Conservation (phyloP, 305 asterid species). For the Fraxinus albicans region DNA sequence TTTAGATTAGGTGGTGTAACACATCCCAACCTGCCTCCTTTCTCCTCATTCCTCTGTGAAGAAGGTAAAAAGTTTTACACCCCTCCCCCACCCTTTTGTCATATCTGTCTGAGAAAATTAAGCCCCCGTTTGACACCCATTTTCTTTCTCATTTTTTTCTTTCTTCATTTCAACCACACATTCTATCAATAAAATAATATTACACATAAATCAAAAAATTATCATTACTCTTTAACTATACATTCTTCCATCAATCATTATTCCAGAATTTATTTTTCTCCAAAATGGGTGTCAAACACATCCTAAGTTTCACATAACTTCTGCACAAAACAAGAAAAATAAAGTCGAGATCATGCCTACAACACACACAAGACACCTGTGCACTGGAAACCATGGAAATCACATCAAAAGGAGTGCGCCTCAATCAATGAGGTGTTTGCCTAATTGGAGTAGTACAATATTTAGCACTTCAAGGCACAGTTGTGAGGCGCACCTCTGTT, state of each 20-base stretch:
- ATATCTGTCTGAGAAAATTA: background rate
- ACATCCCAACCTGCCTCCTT: background rate
- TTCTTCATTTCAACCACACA: no score
- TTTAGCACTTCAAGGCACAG: background rate
- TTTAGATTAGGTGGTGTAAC: background rate
- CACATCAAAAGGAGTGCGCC: background rate
- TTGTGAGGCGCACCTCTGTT: background rate
- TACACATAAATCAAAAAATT: no score
- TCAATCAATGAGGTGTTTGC: background rate
- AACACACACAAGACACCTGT: background rate
- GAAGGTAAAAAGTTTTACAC: background rate
- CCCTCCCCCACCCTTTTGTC: background rate
- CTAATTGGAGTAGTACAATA: background rate
- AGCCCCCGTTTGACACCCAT: no score
- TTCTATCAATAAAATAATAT: no score
- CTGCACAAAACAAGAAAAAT: background rate
- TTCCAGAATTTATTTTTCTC: no score
- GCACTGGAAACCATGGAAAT: background rate
- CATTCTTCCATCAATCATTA: no score
- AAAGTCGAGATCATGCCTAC: background rate
- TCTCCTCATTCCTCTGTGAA: background rate
- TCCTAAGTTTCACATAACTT: background rate
- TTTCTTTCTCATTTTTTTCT: no score
- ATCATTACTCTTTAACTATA: no score
- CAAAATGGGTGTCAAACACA: no score